Evolutionary conservation across 441 rosid species (phyloP).

Genomic region (Erodium moschatum): DNA sequence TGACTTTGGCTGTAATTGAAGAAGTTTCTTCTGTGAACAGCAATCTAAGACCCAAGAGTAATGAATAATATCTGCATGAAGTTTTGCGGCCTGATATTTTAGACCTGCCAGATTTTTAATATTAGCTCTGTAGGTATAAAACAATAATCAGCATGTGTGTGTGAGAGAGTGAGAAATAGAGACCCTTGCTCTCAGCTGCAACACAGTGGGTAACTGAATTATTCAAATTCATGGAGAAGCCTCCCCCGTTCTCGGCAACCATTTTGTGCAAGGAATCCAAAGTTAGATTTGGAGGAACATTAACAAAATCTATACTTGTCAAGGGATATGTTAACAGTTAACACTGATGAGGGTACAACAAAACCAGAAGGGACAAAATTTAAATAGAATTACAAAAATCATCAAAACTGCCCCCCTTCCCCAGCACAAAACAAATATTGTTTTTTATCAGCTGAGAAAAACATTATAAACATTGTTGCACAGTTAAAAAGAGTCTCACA

Average conservation of each 20-base stretch:
- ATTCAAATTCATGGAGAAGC: constrained; percentile 90
- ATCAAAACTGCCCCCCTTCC: too few relatives aligned
- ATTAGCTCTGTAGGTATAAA: background rate
- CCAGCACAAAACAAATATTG: too few relatives aligned
- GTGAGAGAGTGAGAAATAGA: constrained; percentile 19
- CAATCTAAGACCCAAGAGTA: constrained; percentile 85
- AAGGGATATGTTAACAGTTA: constrained; percentile 29
- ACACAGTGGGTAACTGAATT: constrained; percentile 77
- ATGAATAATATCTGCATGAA: constrained; percentile 69
- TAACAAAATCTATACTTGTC: constrained; percentile 63
- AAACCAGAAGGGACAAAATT: constrained; percentile 1
- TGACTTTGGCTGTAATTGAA: constrained; percentile 84
- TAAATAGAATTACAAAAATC: background rate
- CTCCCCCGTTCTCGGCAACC: constrained; percentile 93
- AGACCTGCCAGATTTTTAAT: constrained; percentile 45
- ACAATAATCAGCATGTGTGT: background rate
- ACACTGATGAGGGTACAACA: background rate
- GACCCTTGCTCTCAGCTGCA: constrained; percentile 92
- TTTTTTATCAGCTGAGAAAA: too few relatives aligned
- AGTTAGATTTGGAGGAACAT: constrained; percentile 53
- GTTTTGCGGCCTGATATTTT: constrained; percentile 84
- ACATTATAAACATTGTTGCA: too few relatives aligned
- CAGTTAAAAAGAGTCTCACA: too few relatives aligned
- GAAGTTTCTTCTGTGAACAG: constrained; percentile 61
- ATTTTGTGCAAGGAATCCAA: constrained; percentile 71